Conservation (phyloP, 352 stramenopile genomes). For the Phytopythium aichiense region DNA sequence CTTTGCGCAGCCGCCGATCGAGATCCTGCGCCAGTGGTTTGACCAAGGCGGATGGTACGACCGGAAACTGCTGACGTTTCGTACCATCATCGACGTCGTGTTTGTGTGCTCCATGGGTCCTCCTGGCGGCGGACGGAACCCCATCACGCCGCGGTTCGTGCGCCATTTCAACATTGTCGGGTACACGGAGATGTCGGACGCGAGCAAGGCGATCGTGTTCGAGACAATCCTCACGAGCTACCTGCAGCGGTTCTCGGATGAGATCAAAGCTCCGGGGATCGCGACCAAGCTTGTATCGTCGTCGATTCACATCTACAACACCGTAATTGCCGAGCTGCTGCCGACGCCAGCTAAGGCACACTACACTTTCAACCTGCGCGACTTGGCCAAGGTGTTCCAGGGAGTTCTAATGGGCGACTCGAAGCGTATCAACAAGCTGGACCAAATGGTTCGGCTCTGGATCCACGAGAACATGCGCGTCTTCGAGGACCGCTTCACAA, state of each 20-base stretch:
- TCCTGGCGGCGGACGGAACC: constrained; percentile 89
- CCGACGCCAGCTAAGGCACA: constrained; percentile 93
- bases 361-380: constrained; percentile 95
- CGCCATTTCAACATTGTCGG: constrained; percentile 94
- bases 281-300: constrained; percentile 68
- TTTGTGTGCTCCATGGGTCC: constrained; percentile 92
- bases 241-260: constrained; percentile 58
- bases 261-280: constrained; percentile 62
- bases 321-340: constrained; percentile 86
- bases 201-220: constrained; percentile 91
- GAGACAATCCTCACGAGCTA: constrained; percentile 91
- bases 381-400: constrained; percentile 93
- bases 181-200: constrained; percentile 87
- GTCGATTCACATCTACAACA: constrained; percentile 91
- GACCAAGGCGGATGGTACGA: constrained; percentile 95
- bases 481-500: constrained; percentile 94
- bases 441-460: constrained; percentile 86
- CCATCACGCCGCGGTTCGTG: constrained; percentile 88
- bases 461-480: constrained; percentile 93
- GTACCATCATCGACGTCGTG: constrained; percentile 84
- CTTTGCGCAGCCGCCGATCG: constrained; percentile 93
- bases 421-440: constrained; percentile 54
- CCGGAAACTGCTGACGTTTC: constrained; percentile 89
- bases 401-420: constrained; percentile 87
- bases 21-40: constrained; percentile 94